Evolutionary conservation across 2,329 filamentous ascomycete genomes (phyloP).

Genomic region (Curvularia sp.): DNA sequence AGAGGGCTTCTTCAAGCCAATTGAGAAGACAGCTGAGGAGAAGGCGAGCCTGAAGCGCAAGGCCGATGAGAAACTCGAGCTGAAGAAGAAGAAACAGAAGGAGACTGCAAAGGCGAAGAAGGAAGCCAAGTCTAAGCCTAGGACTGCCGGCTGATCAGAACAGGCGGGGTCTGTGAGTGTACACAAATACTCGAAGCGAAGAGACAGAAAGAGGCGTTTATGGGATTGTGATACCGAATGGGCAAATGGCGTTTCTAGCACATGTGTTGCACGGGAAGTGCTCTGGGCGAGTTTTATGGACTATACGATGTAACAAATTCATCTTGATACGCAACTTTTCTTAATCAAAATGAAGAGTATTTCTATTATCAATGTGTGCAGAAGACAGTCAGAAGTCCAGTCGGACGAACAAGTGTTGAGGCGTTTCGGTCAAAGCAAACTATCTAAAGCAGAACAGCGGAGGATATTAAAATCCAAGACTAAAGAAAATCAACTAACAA

Average conservation of each 20-base stretch:
- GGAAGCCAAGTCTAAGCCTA: slow-evolving; percentile 83
- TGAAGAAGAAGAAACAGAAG: slow-evolving; percentile 95
- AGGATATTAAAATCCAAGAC: too few relatives aligned
- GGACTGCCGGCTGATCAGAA: slow-evolving; percentile 22
- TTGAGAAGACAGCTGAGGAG: slow-evolving; percentile 87
- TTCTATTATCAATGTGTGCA: too few relatives aligned
- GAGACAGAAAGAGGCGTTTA: slow-evolving; percentile 15
- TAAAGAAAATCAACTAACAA: too few relatives aligned
- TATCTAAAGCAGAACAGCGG: too few relatives aligned
- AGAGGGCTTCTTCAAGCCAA: slow-evolving; percentile 95
- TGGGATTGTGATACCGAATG: slow-evolving; percentile 15
- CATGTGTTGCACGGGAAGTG: not conserved
- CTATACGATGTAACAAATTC: not conserved
- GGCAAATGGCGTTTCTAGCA: slow-evolving; percentile 2
- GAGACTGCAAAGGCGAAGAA: slow-evolving; percentile 95
- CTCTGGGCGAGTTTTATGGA: not conserved
- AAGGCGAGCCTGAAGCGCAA: slow-evolving; percentile 89
- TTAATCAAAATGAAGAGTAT: not conserved
- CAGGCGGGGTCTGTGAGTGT: not conserved
- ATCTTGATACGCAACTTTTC: not conserved
- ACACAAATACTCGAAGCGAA: not conserved
- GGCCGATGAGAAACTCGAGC: slow-evolving; percentile 87
- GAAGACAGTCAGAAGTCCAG: too few relatives aligned
- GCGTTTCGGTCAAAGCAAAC: too few relatives aligned
- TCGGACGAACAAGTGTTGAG: too few relatives aligned